phyloP scores from a whole-genome alignment of 2,329 filamentous ascomycete species.

The Triangularia verruculosa region DNA sequence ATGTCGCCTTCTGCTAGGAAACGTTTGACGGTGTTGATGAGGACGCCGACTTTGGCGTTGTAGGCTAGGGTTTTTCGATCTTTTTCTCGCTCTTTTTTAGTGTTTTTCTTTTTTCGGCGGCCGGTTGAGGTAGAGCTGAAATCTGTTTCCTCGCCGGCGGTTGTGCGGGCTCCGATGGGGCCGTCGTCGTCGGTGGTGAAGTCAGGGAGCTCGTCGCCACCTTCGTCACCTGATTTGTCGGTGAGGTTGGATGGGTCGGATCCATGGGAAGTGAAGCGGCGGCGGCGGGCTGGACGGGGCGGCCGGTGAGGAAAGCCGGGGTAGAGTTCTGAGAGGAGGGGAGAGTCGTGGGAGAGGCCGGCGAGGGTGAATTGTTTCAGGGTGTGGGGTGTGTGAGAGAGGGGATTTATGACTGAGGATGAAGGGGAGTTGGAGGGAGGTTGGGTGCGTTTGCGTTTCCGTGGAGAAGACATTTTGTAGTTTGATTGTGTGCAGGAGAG shows the following conservation, averaged over 20 bases:
- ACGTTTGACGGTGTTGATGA: slow-evolving; percentile 69
- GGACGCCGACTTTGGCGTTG: slow-evolving; percentile 57
- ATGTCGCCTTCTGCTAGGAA: slow-evolving; percentile 71
- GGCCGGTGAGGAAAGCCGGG: slow-evolving; percentile 52
- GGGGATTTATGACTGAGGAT: slow-evolving; percentile 46
- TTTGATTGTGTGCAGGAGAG: slow-evolving; percentile 19
- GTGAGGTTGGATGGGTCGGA: slow-evolving; percentile 7
- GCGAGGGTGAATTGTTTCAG: slow-evolving; percentile 53
- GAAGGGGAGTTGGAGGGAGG: slow-evolving; percentile 29
- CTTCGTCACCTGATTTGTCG: slow-evolving; percentile 9
- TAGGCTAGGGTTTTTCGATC: slow-evolving; percentile 23
- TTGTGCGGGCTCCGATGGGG: neutral
- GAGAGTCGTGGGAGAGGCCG: slow-evolving; percentile 48
- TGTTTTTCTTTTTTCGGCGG: neutral
- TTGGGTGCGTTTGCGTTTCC: slow-evolving; percentile 37
- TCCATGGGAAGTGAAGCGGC: neutral
- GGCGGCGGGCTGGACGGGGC: slow-evolving; percentile 29
- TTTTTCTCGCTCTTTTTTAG: neutral
- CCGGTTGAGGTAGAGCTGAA: neutral
- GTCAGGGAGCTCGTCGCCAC: slow-evolving; percentile 13
- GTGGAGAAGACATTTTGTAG: slow-evolving; percentile 9
- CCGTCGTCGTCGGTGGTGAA: neutral
- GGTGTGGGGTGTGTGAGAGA: slow-evolving; percentile 51
- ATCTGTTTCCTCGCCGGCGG: neutral
- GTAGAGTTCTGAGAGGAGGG: slow-evolving; percentile 37